Evolutionary conservation across 2,329 filamentous ascomycete genomes (phyloP).

Genomic region (Purpureocillium lavendulum): DNA sequence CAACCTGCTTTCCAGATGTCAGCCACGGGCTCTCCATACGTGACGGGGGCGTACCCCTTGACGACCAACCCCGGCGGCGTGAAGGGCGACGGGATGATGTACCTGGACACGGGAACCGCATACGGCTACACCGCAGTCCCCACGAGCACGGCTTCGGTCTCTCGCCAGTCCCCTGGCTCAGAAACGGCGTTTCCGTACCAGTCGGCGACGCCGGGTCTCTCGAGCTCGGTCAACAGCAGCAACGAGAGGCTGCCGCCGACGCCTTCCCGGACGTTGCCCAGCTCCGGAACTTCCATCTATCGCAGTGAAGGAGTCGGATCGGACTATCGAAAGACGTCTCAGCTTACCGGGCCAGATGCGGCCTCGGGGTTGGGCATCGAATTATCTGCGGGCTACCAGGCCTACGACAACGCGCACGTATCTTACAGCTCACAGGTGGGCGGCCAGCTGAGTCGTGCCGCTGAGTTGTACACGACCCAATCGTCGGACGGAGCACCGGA

Average conservation of each 20-base stretch:
- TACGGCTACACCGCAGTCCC: slow-evolving; percentile 16
- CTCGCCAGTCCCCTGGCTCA: slow-evolving; percentile 7
- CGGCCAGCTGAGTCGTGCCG: slow-evolving; percentile 1
- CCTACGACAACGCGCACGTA: background rate
- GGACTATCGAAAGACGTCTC: too few relatives aligned
- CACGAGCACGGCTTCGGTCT: slow-evolving; percentile 7
- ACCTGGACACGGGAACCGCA: slow-evolving; percentile 16
- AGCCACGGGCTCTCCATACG: slow-evolving; percentile 14
- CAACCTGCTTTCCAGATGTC: slow-evolving; percentile 8
- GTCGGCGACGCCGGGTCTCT: slow-evolving; percentile 6
- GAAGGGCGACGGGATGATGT: slow-evolving; percentile 13
- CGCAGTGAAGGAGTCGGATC: too few relatives aligned
- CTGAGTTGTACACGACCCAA: slow-evolving; percentile 9
- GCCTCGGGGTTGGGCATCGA: too few relatives aligned
- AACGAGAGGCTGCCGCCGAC: slow-evolving; percentile 14
- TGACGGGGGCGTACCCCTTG: slow-evolving; percentile 17
- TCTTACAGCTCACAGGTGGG: background rate
- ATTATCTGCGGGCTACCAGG: too few relatives aligned
- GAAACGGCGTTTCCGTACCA: slow-evolving; percentile 14
- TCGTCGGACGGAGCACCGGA: background rate
- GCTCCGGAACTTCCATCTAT: slow-evolving; percentile 1
- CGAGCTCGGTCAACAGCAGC: slow-evolving; percentile 6
- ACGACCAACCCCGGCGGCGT: slow-evolving; percentile 4
- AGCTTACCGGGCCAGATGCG: too few relatives aligned
- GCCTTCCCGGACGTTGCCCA: slow-evolving; percentile 10